phyloP scores from a whole-genome alignment of 2,329 filamentous ascomycete species.

The Huntiella moniliformis region DNA sequence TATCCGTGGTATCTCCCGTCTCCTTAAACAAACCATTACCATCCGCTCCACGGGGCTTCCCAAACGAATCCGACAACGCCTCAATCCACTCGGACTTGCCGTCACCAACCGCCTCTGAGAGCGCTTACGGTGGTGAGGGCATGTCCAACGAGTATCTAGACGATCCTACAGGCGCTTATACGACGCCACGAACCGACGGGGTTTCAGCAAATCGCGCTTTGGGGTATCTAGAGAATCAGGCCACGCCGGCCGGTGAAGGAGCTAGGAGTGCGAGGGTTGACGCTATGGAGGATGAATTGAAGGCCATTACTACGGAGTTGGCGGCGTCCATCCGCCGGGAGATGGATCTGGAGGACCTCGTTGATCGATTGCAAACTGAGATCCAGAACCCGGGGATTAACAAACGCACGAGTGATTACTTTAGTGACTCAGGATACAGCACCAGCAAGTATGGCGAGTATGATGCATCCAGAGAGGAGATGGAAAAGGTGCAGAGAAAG shows the following conservation, averaged over 20 bases:
- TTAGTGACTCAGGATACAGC: conserved; percentile 85
- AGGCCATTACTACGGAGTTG: conserved; percentile 81
- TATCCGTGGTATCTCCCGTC: conserved; percentile 17
- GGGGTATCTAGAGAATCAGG: conserved; percentile 33
- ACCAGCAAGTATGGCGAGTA: conserved; percentile 57
- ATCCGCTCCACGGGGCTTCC: conserved; percentile 25
- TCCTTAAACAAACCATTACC: conserved; percentile 36
- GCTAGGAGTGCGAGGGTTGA: conserved; percentile 35
- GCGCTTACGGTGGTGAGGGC: neutral
- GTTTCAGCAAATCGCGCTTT: conserved; percentile 21
- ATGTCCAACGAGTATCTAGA: conserved; percentile 18
- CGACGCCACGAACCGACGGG: conserved; percentile 17
- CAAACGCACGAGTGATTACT: conserved; percentile 87
- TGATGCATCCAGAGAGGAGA: conserved; percentile 41
- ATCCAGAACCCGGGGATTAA: conserved; percentile 38
- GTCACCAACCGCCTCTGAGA: no score
- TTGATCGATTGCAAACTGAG: conserved; percentile 75
- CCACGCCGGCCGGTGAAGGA: conserved; percentile 21
- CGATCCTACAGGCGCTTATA: no score
- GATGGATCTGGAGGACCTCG: conserved; percentile 88
- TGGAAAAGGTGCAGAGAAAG: conserved; percentile 65
- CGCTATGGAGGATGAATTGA: conserved; percentile 86
- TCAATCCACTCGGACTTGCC: no score
- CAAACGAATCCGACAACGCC: no score
- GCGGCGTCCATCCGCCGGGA: conserved; percentile 84